These are phyloP conservation scores for Hanseniaspora lindneri DNA, from an alignment of 805 yeast species.

Conservation along the genomic window DNA sequence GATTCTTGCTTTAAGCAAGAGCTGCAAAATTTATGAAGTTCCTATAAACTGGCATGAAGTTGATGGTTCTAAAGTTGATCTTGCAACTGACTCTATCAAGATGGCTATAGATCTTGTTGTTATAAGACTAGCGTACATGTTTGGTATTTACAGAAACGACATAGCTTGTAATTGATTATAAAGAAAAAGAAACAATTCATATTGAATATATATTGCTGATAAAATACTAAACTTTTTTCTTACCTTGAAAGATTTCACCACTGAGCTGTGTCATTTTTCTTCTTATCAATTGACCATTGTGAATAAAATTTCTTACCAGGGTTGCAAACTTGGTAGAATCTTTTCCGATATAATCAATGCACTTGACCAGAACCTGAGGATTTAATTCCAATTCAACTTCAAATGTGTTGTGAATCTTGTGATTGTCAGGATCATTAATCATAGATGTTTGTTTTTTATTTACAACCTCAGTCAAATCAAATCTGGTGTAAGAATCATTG, in stretches of 20 bases:
- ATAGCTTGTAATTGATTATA: conserved; percentile 5
- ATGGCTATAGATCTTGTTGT: conserved; percentile 93
- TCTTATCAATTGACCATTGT: conserved; percentile 43
- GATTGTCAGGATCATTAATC: conserved; percentile 21
- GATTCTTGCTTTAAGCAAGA: conserved; percentile 62
- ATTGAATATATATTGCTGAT: conserved; percentile 5
- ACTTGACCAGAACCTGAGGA: conserved; percentile 32
- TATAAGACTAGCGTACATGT: conserved; percentile 73
- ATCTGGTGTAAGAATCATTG: conserved; percentile 56
- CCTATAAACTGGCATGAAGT: conserved; percentile 96
- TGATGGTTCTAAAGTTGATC: conserved; percentile 84
- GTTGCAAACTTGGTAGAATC: conserved; percentile 50
- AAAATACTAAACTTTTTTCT: conserved; percentile 24
- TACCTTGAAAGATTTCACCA: conserved; percentile 30
- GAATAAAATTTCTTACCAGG: conserved; percentile 44
- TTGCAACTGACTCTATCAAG: conserved; percentile 76
- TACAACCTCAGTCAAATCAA: conserved; percentile 56
- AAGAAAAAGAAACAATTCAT: neutral
- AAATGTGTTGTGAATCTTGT: conserved; percentile 24
- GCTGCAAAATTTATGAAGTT: conserved; percentile 58
- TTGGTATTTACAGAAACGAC: conserved; percentile 60
- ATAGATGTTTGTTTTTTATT: conserved; percentile 12
- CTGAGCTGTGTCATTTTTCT: conserved; percentile 29
- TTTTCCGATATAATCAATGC: conserved; percentile 31
- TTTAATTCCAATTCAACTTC: conserved; percentile 47